A percentile compares a stretch with the other conserved stretches of the same genome.
Conservation (phyloP, 2,329 filamentous ascomycete species). For the Apiospora phragmitis region DNA sequence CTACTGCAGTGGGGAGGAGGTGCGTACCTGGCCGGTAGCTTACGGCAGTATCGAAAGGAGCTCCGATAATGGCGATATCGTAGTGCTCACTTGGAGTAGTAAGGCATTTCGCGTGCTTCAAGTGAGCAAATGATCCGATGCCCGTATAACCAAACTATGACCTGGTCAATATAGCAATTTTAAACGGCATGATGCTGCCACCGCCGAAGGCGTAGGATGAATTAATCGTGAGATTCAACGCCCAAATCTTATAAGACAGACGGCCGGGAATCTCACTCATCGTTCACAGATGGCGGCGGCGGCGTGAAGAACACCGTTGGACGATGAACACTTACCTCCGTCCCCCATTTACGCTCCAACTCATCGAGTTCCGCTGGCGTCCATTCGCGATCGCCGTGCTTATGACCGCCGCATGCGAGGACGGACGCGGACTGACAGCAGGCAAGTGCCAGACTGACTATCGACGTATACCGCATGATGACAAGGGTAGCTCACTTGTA, state of each 20-base stretch:
- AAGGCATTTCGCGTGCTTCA: constrained; percentile 68
- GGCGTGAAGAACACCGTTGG: not conserved
- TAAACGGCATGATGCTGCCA: not conserved
- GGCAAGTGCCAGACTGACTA: constrained; percentile 28
- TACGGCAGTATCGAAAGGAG: constrained; percentile 73
- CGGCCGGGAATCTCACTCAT: not conserved
- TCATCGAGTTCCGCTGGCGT: constrained; percentile 51
- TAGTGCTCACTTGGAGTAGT: constrained; percentile 63
- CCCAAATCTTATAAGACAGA: no score
- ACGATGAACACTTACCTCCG: constrained; percentile 46
- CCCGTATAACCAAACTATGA: constrained; percentile 66
- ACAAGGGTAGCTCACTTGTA: not conserved
- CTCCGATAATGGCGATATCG: constrained; percentile 72
- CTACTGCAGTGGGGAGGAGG: not conserved
- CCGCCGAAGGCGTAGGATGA: not conserved
- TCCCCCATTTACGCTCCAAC: constrained; percentile 58
- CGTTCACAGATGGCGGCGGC: not conserved
- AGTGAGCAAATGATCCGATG: constrained; percentile 74
- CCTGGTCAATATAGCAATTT: not conserved
- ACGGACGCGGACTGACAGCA: constrained; percentile 23
- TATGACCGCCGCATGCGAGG: constrained; percentile 32
- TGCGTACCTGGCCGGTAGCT: constrained; percentile 64
- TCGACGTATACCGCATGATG: constrained; percentile 25
- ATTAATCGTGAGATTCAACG: not conserved
- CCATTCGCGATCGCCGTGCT: constrained; percentile 44